These are phyloP conservation scores for Phytophthora pluvialis DNA, from an alignment of 352 stramenopile genomes.

Conservation along the genomic window DNA sequence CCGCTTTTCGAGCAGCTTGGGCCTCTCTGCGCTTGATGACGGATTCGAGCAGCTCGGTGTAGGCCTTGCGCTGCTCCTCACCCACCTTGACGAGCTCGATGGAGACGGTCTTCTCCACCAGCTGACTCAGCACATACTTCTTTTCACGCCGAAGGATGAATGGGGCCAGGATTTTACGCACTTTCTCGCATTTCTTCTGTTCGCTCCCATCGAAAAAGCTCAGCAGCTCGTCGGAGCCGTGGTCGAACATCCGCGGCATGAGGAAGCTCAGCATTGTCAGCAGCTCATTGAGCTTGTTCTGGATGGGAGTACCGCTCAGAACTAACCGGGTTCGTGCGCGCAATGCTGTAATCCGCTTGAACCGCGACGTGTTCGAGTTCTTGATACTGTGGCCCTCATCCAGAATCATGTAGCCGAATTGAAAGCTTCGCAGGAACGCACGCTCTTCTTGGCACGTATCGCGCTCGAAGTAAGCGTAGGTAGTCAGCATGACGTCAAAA, in stretches of 20 bases:
- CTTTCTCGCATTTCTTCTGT: slow-evolving; percentile 83
- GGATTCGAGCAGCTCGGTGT: slow-evolving; percentile 77
- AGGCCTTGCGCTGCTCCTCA: slow-evolving; percentile 82
- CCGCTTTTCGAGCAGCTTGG: slow-evolving; percentile 45
- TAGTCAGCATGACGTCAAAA: slow-evolving; percentile 91
- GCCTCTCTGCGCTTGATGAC: slow-evolving; percentile 73
- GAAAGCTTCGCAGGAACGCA: slow-evolving; percentile 76
- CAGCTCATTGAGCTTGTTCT: slow-evolving; percentile 91
- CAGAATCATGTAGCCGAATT: slow-evolving; percentile 94
- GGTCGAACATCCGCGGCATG: slow-evolving; percentile 92
- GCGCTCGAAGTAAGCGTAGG: slow-evolving; percentile 93
- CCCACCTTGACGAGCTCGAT: slow-evolving; percentile 88
- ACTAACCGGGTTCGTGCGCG: slow-evolving; percentile 77
- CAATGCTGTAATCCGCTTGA: slow-evolving; percentile 88
- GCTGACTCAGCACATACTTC: slow-evolving; percentile 93
- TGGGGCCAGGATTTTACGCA: slow-evolving; percentile 94
- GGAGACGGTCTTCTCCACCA: slow-evolving; percentile 85
- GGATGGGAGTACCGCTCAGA: slow-evolving; percentile 89
- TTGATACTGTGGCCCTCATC: slow-evolving; percentile 95
- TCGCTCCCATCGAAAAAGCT: slow-evolving; percentile 85
- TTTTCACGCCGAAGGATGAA: slow-evolving; percentile 98
- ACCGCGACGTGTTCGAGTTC: slow-evolving; percentile 90
- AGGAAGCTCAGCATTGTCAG: slow-evolving; percentile 92
- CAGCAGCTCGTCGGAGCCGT: slow-evolving; percentile 80
- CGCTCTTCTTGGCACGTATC: slow-evolving; percentile 87